A percentile compares a stretch with the other conserved stretches of the same genome.
phyloP scores from a whole-genome alignment of 163 green algal genomes.

The Prototheca cutis region DNA sequence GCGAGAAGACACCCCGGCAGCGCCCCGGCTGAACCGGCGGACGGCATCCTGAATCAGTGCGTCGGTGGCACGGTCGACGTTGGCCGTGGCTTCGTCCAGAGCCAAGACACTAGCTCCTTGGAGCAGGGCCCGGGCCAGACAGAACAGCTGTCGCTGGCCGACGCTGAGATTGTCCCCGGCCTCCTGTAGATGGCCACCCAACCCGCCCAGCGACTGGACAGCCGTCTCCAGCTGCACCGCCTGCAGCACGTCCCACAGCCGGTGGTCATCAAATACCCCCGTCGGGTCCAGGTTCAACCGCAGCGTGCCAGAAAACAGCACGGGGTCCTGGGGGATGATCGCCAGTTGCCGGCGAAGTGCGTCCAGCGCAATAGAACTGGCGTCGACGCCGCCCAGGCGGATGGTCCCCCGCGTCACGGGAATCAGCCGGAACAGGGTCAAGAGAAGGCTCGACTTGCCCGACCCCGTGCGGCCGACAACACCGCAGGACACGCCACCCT shows the following conservation, averaged over 20 bases:
- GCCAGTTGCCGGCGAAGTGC: slow-evolving; percentile 33
- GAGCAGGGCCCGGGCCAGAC: slow-evolving; percentile 81
- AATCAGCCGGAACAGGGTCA: slow-evolving; percentile 48
- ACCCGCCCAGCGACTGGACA: slow-evolving; percentile 10
- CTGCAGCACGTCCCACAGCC: slow-evolving; percentile 30
- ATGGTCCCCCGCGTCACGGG: slow-evolving; percentile 41
- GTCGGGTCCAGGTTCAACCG: slow-evolving; percentile 66
- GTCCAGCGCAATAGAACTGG: slow-evolving; percentile 29
- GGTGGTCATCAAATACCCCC: slow-evolving; percentile 15
- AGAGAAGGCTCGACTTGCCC: slow-evolving; percentile 38
- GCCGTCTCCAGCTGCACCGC: slow-evolving; percentile 14
- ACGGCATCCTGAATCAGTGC: slow-evolving; percentile 39
- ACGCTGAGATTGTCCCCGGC: slow-evolving; percentile 28
- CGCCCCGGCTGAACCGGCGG: slow-evolving; percentile 1
- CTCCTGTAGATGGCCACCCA: slow-evolving; percentile 22
- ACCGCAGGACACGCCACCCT: slow-evolving; percentile 25
- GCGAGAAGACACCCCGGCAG: not conserved
- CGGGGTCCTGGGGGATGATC: slow-evolving; percentile 62
- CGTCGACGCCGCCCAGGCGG: slow-evolving; percentile 41
- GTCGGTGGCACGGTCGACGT: slow-evolving; percentile 53
- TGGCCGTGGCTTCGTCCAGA: slow-evolving; percentile 59
- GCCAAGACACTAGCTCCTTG: slow-evolving; percentile 29
- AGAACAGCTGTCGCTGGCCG: slow-evolving; percentile 93
- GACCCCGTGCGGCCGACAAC: slow-evolving; percentile 38
- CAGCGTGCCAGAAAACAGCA: slow-evolving; percentile 59